A percentile compares a stretch with the other conserved stretches of the same genome.
These are phyloP conservation scores for Fusarium euwallaceae DNA, from an alignment of 2,329 filamentous ascomycete species.

Conservation along the genomic window DNA sequence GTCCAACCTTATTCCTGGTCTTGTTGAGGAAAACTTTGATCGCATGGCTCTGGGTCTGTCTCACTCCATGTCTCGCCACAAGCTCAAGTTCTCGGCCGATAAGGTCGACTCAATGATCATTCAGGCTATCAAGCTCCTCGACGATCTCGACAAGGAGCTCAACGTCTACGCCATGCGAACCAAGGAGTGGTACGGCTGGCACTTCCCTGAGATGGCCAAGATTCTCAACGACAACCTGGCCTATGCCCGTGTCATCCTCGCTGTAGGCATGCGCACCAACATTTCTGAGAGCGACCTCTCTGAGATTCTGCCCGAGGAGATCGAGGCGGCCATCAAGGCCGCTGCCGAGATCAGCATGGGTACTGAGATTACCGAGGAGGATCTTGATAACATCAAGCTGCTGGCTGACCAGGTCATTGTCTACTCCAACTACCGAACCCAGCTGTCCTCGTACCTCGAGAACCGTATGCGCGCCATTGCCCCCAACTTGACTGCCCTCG, in stretches of 20 bases:
- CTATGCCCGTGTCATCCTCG: slow-evolving; percentile 88
- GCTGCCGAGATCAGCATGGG: slow-evolving; percentile 98
- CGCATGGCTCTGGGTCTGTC: slow-evolving; percentile 97
- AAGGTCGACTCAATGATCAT: slow-evolving; percentile 99
- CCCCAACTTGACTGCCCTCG: slow-evolving; percentile 92
- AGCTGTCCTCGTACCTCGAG: slow-evolving; percentile 89
- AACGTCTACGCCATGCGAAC: slow-evolving; percentile 99
- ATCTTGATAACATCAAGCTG: slow-evolving; percentile 91
- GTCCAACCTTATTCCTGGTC: slow-evolving; percentile 88
- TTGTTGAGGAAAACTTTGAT: slow-evolving; percentile 86
- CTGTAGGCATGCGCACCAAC: slow-evolving; percentile 90
- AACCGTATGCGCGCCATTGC: slow-evolving; percentile 97
- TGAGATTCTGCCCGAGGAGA: slow-evolving; percentile 94
- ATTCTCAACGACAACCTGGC: slow-evolving; percentile 98
- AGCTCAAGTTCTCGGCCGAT: slow-evolving; percentile 97
- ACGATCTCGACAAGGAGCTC: slow-evolving; percentile 98
- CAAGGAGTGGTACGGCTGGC: slow-evolving; percentile 99
- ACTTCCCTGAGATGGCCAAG: slow-evolving; percentile 98
- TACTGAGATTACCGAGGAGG: slow-evolving; percentile 93
- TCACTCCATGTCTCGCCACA: slow-evolving; percentile 96
- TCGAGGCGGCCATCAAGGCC: slow-evolving; percentile 90
- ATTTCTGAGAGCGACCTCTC: slow-evolving; percentile 82
- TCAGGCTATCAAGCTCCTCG: slow-evolving; percentile 92
- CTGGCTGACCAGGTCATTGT: slow-evolving; percentile 93
- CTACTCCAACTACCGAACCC: slow-evolving; percentile 90